Base-by-base conservation (phyloP, 148 eudicot species). In the Spergularia bocconei region DNA sequence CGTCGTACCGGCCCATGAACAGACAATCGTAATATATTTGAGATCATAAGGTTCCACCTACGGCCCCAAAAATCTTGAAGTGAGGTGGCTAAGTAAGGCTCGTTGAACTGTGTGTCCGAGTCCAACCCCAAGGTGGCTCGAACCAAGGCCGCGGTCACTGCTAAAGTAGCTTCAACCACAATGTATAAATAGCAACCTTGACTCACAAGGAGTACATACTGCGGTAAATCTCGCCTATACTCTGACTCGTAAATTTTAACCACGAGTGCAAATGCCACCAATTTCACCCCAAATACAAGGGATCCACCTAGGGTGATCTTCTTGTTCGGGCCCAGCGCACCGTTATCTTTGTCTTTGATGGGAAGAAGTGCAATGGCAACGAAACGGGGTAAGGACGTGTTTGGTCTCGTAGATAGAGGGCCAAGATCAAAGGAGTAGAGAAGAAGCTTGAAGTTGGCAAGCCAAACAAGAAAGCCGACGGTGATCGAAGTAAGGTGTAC, bases 51-150 rank as follows among this genome's bases (percentile, higher is more conserved):
- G 70, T 90, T 90, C 91, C 94, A 90, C 72, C 94, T 72, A 8
- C 84, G 83, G 23, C 90, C 90, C 94, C 91, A 90, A 61, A 90
- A 90, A 69, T 90, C 88, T 21, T 88, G 94, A 4, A 90, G 79
- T 17, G 91, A 88, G 6, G 91, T 83, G 36, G 88, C 60, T 2
- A 86, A 21, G 52, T 88, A 88, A 2, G 91, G 91, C 63, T 88
- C 86, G 19, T 85, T 58, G 72, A 83, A 88, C 78, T 84, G 90
- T 8, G 88, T 85, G 56, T 80, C 85, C 2, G 85, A 59, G 54
- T 85, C 87, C 33, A 90, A 19, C 8, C 88, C 91, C 3, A 86
- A 68, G 2, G 77, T 25, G 66, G 81, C 79, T 58, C 76, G 60
- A 41, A 78, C 87, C 29, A 83, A 36, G 56, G 59, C 64, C 0